phyloP scores from a whole-genome alignment of 1,284 basidiomycete species.

The Neolentinus lepideus region DNA sequence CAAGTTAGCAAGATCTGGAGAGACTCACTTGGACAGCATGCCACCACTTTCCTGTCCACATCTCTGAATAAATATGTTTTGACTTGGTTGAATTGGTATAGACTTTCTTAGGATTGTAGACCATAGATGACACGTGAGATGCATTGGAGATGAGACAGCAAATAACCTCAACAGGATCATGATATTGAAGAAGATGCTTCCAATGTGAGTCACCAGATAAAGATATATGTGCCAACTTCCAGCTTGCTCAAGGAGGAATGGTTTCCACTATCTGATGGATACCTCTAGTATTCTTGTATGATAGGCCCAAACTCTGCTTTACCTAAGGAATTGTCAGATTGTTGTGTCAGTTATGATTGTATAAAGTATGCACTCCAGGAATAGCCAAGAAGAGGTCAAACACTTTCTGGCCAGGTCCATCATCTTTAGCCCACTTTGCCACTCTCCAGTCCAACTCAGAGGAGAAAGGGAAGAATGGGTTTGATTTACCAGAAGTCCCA shows the following conservation, averaged over 20 bases:
- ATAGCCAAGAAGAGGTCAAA: constrained; percentile 7
- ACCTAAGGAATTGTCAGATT: not conserved
- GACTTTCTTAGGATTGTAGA: constrained; percentile 3
- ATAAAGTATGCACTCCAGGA: constrained; percentile 6
- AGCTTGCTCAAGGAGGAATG: constrained; percentile 2
- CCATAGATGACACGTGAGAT: constrained; percentile 1
- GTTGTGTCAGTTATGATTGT: not conserved
- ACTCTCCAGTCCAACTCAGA: constrained; percentile 9
- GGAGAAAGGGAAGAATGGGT: constrained; percentile 5
- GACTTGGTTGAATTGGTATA: constrained; percentile 1
- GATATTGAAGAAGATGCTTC: constrained; percentile 4
- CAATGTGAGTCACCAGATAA: not conserved
- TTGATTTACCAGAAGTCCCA: not conserved
- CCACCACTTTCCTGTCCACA: constrained; percentile 12
- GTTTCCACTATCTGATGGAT: constrained; percentile 1
- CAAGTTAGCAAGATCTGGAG: not conserved
- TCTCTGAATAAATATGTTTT: constrained; percentile 8
- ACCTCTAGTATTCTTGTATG: constrained; percentile 1
- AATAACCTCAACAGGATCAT: not conserved
- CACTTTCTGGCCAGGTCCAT: not conserved
- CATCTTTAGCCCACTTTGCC: constrained; percentile 7
- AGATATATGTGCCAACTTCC: not conserved
- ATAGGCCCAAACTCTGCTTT: not conserved
- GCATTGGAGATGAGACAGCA: constrained; percentile 4
- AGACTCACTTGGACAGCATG: constrained; percentile 3